A percentile compares a stretch with the other conserved stretches of the same genome.
phyloP scores from a whole-genome alignment of 345 rosid species.

The Raphanus raphanistrum region DNA sequence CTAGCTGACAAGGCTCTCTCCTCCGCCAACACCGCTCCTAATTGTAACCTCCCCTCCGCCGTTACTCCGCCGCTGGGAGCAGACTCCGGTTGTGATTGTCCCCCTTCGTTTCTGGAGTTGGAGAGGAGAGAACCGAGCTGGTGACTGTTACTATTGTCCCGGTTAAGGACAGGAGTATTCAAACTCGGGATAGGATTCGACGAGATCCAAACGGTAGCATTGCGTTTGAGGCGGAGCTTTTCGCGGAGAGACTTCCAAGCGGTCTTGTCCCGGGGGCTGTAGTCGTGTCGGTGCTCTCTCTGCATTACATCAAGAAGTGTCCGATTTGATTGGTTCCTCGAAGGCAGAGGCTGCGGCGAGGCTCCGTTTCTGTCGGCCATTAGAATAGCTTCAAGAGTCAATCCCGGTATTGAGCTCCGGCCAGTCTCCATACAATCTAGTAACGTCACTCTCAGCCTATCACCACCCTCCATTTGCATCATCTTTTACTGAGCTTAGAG shows the following conservation, averaged over 20 bases:
- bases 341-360: slow-evolving; percentile 33
- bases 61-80: background rate
- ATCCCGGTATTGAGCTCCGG: slow-evolving; percentile 35
- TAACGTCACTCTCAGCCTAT: slow-evolving; percentile 36
- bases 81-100: slow-evolving; percentile 24
- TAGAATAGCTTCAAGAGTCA: slow-evolving; percentile 41
- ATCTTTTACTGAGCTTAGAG: slow-evolving; percentile 3
- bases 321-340: slow-evolving; percentile 33
- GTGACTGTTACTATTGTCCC: slow-evolving; percentile 29
- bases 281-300: slow-evolving; percentile 43
- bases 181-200: slow-evolving; percentile 47
- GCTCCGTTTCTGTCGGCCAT: slow-evolving; percentile 33
- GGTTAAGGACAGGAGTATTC: slow-evolving; percentile 38
- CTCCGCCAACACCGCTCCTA: slow-evolving; percentile 57
- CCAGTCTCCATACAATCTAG: slow-evolving; percentile 43
- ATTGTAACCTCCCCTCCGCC: slow-evolving; percentile 31
- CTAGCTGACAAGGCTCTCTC: slow-evolving; percentile 69
- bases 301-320: slow-evolving; percentile 63
- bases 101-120: slow-evolving; percentile 24
- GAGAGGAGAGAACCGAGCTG: slow-evolving; percentile 43
- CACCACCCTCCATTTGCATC: slow-evolving; percentile 39
- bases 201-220: slow-evolving; percentile 65
- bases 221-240: slow-evolving; percentile 66
- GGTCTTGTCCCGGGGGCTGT: slow-evolving; percentile 44
- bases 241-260: slow-evolving; percentile 76